Base-by-base conservation (phyloP, 225 moss, liverwort and hornwort genomes). In the Marchantia paleacea region DNA sequence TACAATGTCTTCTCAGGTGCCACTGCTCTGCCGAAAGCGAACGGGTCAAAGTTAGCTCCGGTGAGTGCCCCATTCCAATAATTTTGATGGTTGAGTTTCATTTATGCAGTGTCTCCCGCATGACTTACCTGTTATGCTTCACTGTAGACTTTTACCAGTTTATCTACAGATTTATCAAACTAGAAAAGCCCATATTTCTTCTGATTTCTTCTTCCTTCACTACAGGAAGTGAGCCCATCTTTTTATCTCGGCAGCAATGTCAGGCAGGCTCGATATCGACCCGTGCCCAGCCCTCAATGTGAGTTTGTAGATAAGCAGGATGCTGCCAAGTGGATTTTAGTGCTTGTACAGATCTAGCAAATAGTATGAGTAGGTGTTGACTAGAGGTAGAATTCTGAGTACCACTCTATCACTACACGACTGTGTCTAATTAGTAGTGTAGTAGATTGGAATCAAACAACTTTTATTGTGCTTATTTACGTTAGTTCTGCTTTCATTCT, bases 231-330 rank as follows among this genome's bases (percentile, higher is more conserved):
- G 71, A 92, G 80, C 80, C 84, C 93, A n/a, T 72, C 85, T 50
- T 60, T 85, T 0, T 91, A 88, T 50, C 13, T 81, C 52, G 83
- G 80, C 54, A 90, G 88, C 76, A 91, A 89, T 75, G 84, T 79
- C 31, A 90, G 91, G 81, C 87, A 91, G 81, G 88, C 73, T 28
- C 85, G 92, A 73, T 82, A 84, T 78, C 88, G 91, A 74, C 81
- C 96, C 39, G 65, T 88, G 84, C 54, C 79, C 62, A 91, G 55
- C 81, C 72, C 85, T 51, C 87, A 89, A 92, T 92, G 95, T 88
- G 30, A 12, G 83, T 39, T 39, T 39, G 39, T 39, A 39, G 39
- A 39, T 2, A 39, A 39, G 39, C 39, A 39, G 39, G 39, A 2
- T 39, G 39, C 39, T 39, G 39, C 39, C 39, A 39, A 39, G 39